Evolutionary conservation across 345 rosid genomes (phyloP).

Genomic region (Sonneratia caseolaris): DNA sequence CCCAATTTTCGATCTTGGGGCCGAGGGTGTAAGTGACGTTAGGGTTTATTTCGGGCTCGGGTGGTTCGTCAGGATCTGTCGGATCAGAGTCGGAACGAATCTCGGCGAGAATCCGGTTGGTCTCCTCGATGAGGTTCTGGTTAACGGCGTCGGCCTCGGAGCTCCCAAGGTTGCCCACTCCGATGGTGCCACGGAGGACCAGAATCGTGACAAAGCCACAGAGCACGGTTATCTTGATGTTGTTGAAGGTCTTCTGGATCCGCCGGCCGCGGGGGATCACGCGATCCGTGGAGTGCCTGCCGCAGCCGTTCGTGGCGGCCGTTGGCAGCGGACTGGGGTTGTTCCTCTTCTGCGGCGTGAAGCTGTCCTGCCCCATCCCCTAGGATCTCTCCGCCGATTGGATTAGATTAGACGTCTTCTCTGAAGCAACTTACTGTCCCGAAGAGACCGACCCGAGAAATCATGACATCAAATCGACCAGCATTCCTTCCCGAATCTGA

Average conservation of each 20-base stretch:
- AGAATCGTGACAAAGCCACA: slow-evolving; percentile 91
- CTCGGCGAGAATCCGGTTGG: slow-evolving; percentile 76
- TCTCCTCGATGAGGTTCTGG: slow-evolving; percentile 69
- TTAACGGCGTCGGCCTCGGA: slow-evolving; percentile 74
- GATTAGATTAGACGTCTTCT: background rate
- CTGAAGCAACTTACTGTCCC: background rate
- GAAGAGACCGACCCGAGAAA: background rate
- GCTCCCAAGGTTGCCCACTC: slow-evolving; percentile 61
- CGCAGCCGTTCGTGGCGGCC: slow-evolving; percentile 33
- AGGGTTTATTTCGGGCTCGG: slow-evolving; percentile 41
- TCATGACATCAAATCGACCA: background rate
- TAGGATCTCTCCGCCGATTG: background rate
- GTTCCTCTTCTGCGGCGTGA: slow-evolving; percentile 55
- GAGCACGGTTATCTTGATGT: slow-evolving; percentile 81
- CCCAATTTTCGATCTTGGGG: slow-evolving; percentile 63
- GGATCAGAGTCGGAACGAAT: slow-evolving; percentile 85
- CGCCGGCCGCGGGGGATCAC: slow-evolving; percentile 59
- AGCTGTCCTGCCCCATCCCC: slow-evolving; percentile 55
- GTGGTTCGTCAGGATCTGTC: slow-evolving; percentile 37
- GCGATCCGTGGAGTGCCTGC: slow-evolving; percentile 19
- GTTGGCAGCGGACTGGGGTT: slow-evolving; percentile 32
- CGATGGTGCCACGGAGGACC: slow-evolving; percentile 90
- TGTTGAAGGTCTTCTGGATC: slow-evolving; percentile 84
- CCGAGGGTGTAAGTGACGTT: slow-evolving; percentile 68
- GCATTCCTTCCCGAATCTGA: background rate